A percentile compares a stretch with the other conserved stretches of the same genome.
phyloP scores from a whole-genome alignment of 495 filamentous ascomycete genomes.

The Penicillium coffeae region DNA sequence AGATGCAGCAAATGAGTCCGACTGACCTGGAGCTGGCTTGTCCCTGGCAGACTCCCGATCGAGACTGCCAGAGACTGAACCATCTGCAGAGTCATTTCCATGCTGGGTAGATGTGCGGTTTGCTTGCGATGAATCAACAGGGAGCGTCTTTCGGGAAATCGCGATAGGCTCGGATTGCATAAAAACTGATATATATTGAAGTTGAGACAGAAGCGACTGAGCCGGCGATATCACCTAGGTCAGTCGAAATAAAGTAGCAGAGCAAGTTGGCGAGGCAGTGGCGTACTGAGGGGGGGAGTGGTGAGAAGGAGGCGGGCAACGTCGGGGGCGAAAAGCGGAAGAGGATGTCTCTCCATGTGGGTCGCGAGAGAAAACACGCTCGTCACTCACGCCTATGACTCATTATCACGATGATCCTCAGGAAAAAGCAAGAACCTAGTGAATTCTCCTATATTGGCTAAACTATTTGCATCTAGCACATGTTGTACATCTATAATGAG shows the following conservation, averaged over 20 bases:
- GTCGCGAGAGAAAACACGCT: no score
- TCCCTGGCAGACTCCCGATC: conserved; percentile 26
- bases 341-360: background rate
- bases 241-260: conserved; percentile 33
- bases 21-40: conserved; percentile 22
- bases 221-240: conserved; percentile 46
- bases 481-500: no score
- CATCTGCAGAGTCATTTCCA: conserved; percentile 61
- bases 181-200: conserved; percentile 59
- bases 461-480: background rate
- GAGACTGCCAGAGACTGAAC: conserved; percentile 35
- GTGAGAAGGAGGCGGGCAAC: conserved; percentile 8
- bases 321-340: conserved; percentile 16
- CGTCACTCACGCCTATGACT: no score
- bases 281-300: conserved; percentile 8
- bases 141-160: conserved; percentile 52
- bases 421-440: background rate
- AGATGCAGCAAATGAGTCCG: conserved; percentile 30
- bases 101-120: conserved; percentile 57
- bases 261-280: conserved; percentile 7
- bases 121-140: conserved; percentile 40
- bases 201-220: conserved; percentile 59
- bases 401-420: background rate
- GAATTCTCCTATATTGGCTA: background rate
- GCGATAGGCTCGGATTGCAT: conserved; percentile 82